Percentiles rank a stretch among this genome's conserved stretches.
Evolutionary conservation across 2,329 filamentous ascomycete species (phyloP).

Genomic region (Colletotrichum tabaci): DNA sequence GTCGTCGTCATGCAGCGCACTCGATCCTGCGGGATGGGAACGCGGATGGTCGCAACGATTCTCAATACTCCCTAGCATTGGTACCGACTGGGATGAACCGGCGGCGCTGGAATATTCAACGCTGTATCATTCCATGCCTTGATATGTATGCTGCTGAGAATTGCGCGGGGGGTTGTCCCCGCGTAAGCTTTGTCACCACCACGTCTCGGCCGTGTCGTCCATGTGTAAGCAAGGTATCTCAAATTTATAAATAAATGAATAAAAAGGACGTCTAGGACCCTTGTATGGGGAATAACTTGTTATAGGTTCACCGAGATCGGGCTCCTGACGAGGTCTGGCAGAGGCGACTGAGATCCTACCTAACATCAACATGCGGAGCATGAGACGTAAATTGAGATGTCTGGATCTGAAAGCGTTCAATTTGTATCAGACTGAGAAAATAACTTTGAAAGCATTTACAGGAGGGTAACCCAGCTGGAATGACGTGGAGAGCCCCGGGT

Average conservation of each 20-base stretch:
- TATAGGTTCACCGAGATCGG: background rate
- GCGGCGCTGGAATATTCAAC: conserved; percentile 1
- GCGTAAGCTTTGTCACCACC: conserved; percentile 59
- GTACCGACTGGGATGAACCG: background rate
- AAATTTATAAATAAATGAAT: too few species aligned
- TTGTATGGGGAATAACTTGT: background rate
- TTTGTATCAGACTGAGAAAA: background rate
- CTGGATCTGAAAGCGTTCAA: background rate
- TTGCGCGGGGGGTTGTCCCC: conserved; percentile 23
- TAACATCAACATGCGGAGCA: conserved; percentile 41
- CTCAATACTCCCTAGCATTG: background rate
- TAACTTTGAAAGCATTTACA: background rate
- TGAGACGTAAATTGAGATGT: background rate
- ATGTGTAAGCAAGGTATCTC: conserved; percentile 48
- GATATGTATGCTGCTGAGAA: too few species aligned
- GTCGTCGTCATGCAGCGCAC: too few species aligned
- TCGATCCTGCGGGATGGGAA: conserved; percentile 2
- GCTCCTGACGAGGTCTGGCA: conserved; percentile 2
- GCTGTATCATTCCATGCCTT: background rate
- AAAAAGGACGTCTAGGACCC: background rate
- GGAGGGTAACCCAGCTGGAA: background rate
- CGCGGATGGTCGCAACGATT: background rate
- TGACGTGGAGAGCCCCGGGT: background rate
- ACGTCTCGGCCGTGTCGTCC: conserved; percentile 48
- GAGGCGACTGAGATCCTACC: conserved; percentile 44